Evolutionary conservation across 495 filamentous ascomycete species (phyloP), one percentile per base, ranked within the genome.

Genomic region (Penicillium tannophilum): DNA sequence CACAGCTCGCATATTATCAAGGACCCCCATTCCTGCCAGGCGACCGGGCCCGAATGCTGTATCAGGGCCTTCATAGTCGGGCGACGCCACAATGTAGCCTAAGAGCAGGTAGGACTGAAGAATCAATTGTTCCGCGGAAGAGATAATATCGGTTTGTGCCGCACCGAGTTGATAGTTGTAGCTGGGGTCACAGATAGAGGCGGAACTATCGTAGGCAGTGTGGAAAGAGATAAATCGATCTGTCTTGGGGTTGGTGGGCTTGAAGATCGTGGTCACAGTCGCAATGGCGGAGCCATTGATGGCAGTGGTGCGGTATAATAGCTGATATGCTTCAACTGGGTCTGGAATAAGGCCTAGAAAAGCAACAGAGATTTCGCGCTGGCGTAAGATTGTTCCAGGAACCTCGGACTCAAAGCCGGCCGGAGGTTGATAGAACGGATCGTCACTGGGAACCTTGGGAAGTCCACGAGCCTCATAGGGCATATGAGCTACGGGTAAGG

Each of bases 1-100:
- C 11, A 75, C 70, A n/a, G 72, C 72, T 23, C 72, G 70, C 63
- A 75, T 73, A 2, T 56, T 59, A 47, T 75, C 72, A 52, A 75
- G 49, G 5, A 70, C 70, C 11, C 60, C 69, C 66, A 69, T 75
- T n/a, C 72, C 72, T 28, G 60, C 68, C 3, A 75, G 58, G 7
- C 56, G 70, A 23, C 70, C 72, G 1, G 70, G 53, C 0, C 53
- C 55, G 31, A 75, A 71, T 12, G 72, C 72, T 17, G 68, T 66
- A 28, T 75, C 72, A 0, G 68, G 72, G 0, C 72, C 70, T 47
- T 75, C 72, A 36, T 75, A 72, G 54, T 75, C 72, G 0, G 72
- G 65, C 26, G 72, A 72, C 16, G 60, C 63, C 20, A 72, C 70
- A 41, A 67, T 64, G 26, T 75, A 73, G 3, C 70, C 70, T n/a